phyloP scores from a whole-genome alignment of 2,329 filamentous ascomycete species.

The Gremmenia infestans region DNA sequence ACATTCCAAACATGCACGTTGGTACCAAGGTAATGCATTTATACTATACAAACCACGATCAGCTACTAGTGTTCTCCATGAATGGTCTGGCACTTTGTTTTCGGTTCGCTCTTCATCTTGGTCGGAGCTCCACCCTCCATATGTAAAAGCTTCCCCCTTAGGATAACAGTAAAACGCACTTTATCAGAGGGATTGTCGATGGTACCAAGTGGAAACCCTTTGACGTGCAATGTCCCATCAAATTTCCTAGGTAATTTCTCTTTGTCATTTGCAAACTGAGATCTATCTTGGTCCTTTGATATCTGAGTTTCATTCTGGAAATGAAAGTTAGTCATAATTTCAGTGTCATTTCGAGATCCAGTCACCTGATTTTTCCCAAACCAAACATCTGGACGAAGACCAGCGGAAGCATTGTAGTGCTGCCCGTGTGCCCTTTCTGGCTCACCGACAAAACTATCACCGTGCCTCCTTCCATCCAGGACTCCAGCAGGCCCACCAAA shows the following conservation, averaged over 20 bases:
- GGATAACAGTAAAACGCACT: slow-evolving; percentile 8
- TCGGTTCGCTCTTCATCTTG: not conserved
- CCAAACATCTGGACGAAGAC: not conserved
- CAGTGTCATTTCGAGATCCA: not conserved
- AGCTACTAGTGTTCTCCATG: slow-evolving; percentile 21
- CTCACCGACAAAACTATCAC: slow-evolving; percentile 19
- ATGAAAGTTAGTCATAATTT: not conserved
- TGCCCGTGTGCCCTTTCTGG: slow-evolving; percentile 5
- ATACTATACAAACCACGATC: slow-evolving; percentile 15
- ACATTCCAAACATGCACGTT: slow-evolving; percentile 13
- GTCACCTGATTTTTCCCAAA: slow-evolving; percentile 1
- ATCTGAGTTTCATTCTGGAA: not conserved
- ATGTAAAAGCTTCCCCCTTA: not conserved
- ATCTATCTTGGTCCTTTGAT: not conserved
- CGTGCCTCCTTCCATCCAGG: slow-evolving; percentile 9
- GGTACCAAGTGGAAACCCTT: slow-evolving; percentile 8
- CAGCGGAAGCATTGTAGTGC: slow-evolving; percentile 13
- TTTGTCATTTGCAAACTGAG: not conserved
- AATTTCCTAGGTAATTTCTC: slow-evolving; percentile 1
- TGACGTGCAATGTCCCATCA: slow-evolving; percentile 7
- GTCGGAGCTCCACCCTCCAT: slow-evolving; percentile 10
- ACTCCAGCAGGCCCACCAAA: slow-evolving; percentile 10
- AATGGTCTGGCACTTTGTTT: slow-evolving; percentile 7
- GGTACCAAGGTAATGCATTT: slow-evolving; percentile 18
- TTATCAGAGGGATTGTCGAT: slow-evolving; percentile 2